These are phyloP conservation scores for Alternaria burnsii DNA, from an alignment of 2,329 filamentous ascomycete species.

Conservation along the genomic window DNA sequence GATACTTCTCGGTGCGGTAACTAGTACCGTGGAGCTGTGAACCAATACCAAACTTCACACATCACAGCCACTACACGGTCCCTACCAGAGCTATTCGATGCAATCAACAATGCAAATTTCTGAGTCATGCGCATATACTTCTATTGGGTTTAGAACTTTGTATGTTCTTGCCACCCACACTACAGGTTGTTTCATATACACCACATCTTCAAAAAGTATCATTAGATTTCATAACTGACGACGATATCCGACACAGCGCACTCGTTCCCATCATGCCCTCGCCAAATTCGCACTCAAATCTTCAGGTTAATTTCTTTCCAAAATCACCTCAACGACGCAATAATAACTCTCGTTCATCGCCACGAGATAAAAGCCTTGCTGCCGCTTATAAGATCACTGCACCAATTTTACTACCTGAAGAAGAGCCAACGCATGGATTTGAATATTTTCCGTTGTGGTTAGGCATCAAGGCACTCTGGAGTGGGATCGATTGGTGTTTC, in stretches of 20 bases:
- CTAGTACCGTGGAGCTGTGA: neutral
- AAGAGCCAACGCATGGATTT: neutral
- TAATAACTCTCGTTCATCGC: neutral
- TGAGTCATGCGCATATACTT: neutral
- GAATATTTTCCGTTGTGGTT: slow-evolving; percentile 9
- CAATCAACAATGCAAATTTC: neutral
- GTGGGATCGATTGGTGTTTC: slow-evolving; percentile 9
- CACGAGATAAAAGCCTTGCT: slow-evolving; percentile 2
- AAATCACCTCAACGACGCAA: slow-evolving; percentile 6
- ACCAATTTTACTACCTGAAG: neutral
- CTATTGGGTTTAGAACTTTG: neutral
- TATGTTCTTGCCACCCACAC: neutral
- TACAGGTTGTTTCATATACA: neutral
- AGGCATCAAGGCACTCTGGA: slow-evolving; percentile 6
- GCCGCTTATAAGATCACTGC: slow-evolving; percentile 2
- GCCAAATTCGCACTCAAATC: neutral
- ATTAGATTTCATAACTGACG: neutral
- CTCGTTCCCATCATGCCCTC: neutral
- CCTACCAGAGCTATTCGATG: neutral
- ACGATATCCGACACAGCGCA: neutral
- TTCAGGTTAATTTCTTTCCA: slow-evolving; percentile 12
- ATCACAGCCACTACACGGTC: neutral
- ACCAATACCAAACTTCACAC: neutral
- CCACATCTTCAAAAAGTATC: neutral
- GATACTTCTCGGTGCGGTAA: neutral